Conservation (phyloP, 306 rosid species). For the Astragalus membranaceus region DNA sequence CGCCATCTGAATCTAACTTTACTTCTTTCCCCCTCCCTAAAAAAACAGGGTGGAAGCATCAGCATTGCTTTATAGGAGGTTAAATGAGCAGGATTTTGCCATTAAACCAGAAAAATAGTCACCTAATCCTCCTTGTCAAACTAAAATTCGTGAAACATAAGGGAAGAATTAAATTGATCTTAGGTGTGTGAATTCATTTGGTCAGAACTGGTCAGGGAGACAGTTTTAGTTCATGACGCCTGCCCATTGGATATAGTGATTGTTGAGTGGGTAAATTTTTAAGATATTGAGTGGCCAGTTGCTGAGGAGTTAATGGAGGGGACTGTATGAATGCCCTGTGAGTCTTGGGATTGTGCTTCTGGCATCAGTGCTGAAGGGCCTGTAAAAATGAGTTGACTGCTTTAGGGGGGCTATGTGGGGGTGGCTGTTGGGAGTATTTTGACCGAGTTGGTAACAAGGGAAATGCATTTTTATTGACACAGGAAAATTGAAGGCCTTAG, state of each 20-base stretch:
- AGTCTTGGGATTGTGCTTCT: conserved; percentile 3
- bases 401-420: conserved; percentile 16
- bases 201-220: conserved; percentile 26
- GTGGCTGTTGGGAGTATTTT: conserved; percentile 12
- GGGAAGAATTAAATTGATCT: conserved; percentile 33
- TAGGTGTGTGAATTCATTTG: conserved; percentile 28
- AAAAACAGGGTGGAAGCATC: conserved; percentile 98
- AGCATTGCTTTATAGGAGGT: conserved; percentile 96
- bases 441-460: not conserved
- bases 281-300: conserved; percentile 3
- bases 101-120: conserved; percentile 50
- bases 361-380: conserved; percentile 7
- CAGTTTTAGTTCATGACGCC: conserved; percentile 11
- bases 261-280: not conserved
- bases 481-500: not conserved
- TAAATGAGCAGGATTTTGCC: conserved; percentile 85
- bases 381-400: conserved; percentile 12
- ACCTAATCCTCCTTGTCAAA: conserved; percentile 38
- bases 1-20: conserved; percentile 16
- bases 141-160: conserved; percentile 43
- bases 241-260: conserved; percentile 6
- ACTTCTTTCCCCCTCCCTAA: conserved; percentile 5
- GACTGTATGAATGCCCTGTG: not conserved
- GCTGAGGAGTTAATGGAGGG: conserved; percentile 23
- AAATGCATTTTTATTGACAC: conserved; percentile 9